phyloP scores from a whole-genome alignment of 768 basidiomycete genomes.

The Russula brevipes region DNA sequence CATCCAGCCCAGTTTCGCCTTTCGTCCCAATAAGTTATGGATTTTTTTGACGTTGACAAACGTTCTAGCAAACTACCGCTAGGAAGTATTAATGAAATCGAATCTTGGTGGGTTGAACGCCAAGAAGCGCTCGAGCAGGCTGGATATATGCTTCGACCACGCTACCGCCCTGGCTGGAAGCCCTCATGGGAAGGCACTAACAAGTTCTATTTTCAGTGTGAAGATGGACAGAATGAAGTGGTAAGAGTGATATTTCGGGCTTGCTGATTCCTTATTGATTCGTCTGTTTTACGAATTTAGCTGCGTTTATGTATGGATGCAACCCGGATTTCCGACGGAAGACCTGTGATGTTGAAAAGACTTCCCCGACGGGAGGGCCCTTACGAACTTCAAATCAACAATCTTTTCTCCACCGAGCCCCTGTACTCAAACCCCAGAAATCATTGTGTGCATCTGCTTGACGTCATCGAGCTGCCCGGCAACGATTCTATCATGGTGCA shows the following conservation, averaged over 20 bases:
- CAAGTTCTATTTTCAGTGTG: not conserved
- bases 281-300: not conserved
- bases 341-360: conserved; percentile 6
- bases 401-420: not conserved
- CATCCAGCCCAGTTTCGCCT: too few species aligned
- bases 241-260: not conserved
- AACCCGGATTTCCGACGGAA: conserved; percentile 13
- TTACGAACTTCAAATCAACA: conserved; percentile 14
- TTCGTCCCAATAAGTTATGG: too few species aligned
- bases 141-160: not conserved
- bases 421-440: conserved; percentile 14
- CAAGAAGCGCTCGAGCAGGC: not conserved
- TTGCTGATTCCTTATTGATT: too few species aligned
- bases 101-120: not conserved
- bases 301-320: conserved; percentile 16
- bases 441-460: not conserved
- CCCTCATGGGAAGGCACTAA: not conserved
- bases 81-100: not conserved
- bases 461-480: conserved; percentile 1
- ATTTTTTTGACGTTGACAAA: too few species aligned
- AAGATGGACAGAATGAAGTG: conserved; percentile 14
- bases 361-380: not conserved
- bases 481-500: conserved; percentile 25
- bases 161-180: not conserved
- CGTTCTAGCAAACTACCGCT: too few species aligned